A percentile compares a stretch with the other conserved stretches of the same genome.
Evolutionary conservation across 805 yeast genomes (phyloP).

Genomic region (Metschnikowia corniflorae): DNA sequence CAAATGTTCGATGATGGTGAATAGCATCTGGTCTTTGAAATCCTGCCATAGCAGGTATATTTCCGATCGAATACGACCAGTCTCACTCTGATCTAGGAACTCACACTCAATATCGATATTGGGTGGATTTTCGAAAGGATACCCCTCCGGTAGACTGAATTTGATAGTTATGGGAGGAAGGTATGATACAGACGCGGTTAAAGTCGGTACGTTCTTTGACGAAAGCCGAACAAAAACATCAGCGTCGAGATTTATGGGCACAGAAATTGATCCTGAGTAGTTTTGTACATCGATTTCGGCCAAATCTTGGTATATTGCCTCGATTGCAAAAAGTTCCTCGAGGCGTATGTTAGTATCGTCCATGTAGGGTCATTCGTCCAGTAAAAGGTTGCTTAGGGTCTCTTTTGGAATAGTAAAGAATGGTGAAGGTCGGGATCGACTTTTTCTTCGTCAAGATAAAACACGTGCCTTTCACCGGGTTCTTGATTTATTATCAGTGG

Average conservation of each 20-base stretch:
- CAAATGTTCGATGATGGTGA: slow-evolving; percentile 37
- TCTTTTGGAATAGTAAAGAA: too few species aligned
- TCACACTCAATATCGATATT: slow-evolving; percentile 22
- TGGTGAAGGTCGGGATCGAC: too few species aligned
- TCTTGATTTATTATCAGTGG: too few species aligned
- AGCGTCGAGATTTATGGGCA: slow-evolving; percentile 24
- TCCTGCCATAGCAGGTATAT: slow-evolving; percentile 33
- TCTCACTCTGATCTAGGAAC: slow-evolving; percentile 26
- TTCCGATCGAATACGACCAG: slow-evolving; percentile 13
- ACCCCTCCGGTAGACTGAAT: slow-evolving; percentile 30
- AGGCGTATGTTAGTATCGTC: slow-evolving; percentile 17
- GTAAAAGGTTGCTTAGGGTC: too few species aligned
- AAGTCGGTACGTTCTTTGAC: not conserved
- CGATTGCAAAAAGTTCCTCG: slow-evolving; percentile 41
- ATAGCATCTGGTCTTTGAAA: slow-evolving; percentile 37
- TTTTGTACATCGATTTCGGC: slow-evolving; percentile 7
- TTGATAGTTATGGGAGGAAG: slow-evolving; percentile 30
- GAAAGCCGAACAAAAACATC: slow-evolving; percentile 15
- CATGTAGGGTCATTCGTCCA: too few species aligned
- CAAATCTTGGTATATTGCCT: slow-evolving; percentile 41
- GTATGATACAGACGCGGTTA: slow-evolving; percentile 15
- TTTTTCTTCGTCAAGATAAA: too few species aligned
- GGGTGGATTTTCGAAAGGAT: slow-evolving; percentile 33
- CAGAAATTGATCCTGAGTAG: slow-evolving; percentile 23
- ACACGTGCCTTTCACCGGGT: too few species aligned